Conservation (phyloP, 352 stramenopile genomes). For the Phytophthora pseudosyringae region DNA sequence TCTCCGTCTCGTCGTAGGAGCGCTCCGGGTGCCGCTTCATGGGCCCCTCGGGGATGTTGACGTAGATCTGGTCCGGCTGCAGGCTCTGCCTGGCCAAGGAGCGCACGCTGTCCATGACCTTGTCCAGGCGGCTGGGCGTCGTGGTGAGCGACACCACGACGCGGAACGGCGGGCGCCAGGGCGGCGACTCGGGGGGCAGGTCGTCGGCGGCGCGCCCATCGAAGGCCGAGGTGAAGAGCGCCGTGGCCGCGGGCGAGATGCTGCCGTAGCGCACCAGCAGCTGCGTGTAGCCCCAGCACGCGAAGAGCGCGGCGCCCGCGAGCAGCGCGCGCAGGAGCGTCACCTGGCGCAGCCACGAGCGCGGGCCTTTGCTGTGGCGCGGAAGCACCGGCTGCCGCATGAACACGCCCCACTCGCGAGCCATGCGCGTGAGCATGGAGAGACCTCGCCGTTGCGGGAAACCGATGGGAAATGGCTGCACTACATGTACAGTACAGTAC, state of each 20-base stretch:
- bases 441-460: neutral
- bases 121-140: conserved; percentile 70
- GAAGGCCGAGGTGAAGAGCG: conserved; percentile 69
- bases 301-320: conserved; percentile 28
- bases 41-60: conserved; percentile 69
- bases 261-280: conserved; percentile 78
- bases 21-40: conserved; percentile 83
- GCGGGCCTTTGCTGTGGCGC: conserved; percentile 33
- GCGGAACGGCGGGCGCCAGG: conserved; percentile 73
- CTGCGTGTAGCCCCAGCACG: conserved; percentile 63
- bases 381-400: conserved; percentile 74
- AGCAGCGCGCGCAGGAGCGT: conserved; percentile 49
- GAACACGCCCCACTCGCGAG: conserved; percentile 51
- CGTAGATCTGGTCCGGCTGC: conserved; percentile 77
- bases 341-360: conserved; percentile 47
- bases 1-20: conserved; percentile 75
- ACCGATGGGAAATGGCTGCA: conserved; percentile 30
- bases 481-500: too few relatives aligned
- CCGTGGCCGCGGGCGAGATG: conserved; percentile 72
- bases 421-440: conserved; percentile 27
- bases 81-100: conserved; percentile 66
- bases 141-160: conserved; percentile 87
- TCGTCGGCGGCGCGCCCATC: conserved; percentile 53
- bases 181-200: conserved; percentile 42
- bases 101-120: conserved; percentile 80